These are phyloP conservation scores for Choiromyces venosus DNA, from an alignment of 495 filamentous ascomycete genomes.

Conservation along the genomic window DNA sequence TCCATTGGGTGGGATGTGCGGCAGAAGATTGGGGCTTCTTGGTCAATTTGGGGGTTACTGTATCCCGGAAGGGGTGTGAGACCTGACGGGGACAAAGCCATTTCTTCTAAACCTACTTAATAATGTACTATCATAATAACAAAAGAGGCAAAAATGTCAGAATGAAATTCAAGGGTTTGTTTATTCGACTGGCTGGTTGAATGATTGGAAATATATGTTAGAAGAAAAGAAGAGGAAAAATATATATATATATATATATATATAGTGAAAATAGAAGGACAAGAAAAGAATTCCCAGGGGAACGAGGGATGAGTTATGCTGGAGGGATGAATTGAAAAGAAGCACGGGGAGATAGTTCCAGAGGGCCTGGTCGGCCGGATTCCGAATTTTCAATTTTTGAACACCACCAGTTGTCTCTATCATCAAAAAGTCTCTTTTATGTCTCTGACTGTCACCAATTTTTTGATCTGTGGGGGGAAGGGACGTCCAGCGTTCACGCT, in stretches of 20 bases:
- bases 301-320: not conserved
- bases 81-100: conserved; percentile 24
- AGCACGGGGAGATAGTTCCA: conserved; percentile 10
- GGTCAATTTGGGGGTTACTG: conserved; percentile 6
- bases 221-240: not conserved
- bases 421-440: not conserved
- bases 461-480: conserved; percentile 19
- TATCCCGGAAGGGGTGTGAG: conserved; percentile 10
- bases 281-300: not conserved
- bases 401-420: conserved; percentile 27
- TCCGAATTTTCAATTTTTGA: conserved; percentile 32
- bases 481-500: not conserved
- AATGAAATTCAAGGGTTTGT: conserved; percentile 5
- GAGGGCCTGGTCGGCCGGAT: conserved; percentile 30
- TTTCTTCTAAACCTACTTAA: not conserved
- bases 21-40: conserved; percentile 10
- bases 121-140: not conserved
- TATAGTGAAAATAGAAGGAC: not conserved
- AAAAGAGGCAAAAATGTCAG: not conserved
- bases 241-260: no score
- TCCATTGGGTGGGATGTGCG: conserved; percentile 26
- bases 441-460: not conserved
- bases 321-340: conserved; percentile 37
- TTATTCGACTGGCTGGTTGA: conserved; percentile 28
- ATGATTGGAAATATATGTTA: not conserved